Base-by-base conservation (phyloP, 78 protist species). In the Dictyostelium firmibasis region DNA sequence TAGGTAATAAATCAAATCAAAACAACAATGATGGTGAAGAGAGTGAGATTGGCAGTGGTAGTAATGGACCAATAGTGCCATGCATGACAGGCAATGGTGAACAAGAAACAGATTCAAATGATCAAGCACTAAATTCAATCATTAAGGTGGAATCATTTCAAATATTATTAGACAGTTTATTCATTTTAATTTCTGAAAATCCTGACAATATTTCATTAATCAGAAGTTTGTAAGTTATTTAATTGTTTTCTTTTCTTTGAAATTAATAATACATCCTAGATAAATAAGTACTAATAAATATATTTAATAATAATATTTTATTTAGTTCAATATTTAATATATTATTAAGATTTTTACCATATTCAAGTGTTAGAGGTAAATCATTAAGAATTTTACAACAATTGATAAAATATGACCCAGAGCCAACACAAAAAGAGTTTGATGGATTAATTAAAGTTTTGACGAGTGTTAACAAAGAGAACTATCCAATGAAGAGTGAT, bases 301-400 rank as follows among this genome's bases (percentile, higher is more conserved):
- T 38, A 38, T 38, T 38, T 57, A 50, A 0, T 57, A 57, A 72
- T 50, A 8, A 25, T 47, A 10, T 20, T 50, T 25, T 14, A 44
- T 29, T 41, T 57, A 77, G 92, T 70, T 60, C 44, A 41, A 41
- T 89, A 10, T 89, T 89, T 70, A 84, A 89, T 50, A 81, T 84
- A 18, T 64, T 89, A 81, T 69, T 89, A 31, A n/a, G 6, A 25
- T 81, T 89, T 43, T 72, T 89, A 67, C 94, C 94, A 81, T 89
- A 69, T 81, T 13, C 69, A 69, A 43, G 67, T 38, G 75, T 89
- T 10, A 81, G 94, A 70, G 50, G 81, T 23, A 89, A 70, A 60
- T 81, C 83, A 47, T 89, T 89, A 69, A 62, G 87, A 69, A 81
- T 89, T 29, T 62, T 89, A 69, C 87, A 81, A 81, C 94, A 89